phyloP scores from a whole-genome alignment of 495 filamentous ascomycete genomes.

The Echria macrotheca region DNA sequence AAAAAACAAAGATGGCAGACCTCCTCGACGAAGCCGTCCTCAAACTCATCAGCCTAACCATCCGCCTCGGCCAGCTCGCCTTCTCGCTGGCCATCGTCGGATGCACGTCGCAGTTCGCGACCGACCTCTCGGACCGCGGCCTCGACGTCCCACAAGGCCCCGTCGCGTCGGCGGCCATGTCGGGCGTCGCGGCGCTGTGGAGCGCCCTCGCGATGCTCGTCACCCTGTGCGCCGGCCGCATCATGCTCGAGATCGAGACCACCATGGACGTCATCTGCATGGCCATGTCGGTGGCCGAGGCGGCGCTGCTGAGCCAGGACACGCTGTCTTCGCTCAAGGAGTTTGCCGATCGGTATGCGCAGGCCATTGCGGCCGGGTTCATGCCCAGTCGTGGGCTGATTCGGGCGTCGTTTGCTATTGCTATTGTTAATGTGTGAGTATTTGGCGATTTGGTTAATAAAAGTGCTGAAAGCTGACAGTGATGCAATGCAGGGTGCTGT shows the following conservation, averaged over 20 bases:
- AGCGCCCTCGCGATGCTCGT: constrained; percentile 1
- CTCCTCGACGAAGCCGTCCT: constrained; percentile 6
- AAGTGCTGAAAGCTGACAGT: background rate
- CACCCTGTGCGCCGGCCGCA: background rate
- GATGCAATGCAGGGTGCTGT: background rate
- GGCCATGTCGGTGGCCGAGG: background rate
- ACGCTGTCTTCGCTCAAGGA: background rate
- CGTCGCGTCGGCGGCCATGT: constrained; percentile 2
- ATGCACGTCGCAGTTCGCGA: constrained; percentile 2
- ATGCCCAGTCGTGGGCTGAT: background rate
- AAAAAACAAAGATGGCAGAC: too few relatives aligned
- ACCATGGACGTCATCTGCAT: background rate
- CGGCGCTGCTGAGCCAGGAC: constrained; percentile 2
- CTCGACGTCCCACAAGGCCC: background rate
- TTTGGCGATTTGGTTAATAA: background rate
- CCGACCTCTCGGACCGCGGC: background rate
- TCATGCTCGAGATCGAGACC: constrained; percentile 4
- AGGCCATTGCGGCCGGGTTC: background rate
- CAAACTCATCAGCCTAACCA: background rate
- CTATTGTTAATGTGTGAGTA: constrained; percentile 2
- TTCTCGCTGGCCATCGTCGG: constrained; percentile 2
- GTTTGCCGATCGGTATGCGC: background rate
- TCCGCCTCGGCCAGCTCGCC: background rate
- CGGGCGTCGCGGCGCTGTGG: background rate
- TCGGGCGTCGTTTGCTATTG: background rate